These are phyloP conservation scores for Mortierella antarctica DNA, from an alignment of 192 early-diverging fungal genomes.

Conservation along the genomic window DNA sequence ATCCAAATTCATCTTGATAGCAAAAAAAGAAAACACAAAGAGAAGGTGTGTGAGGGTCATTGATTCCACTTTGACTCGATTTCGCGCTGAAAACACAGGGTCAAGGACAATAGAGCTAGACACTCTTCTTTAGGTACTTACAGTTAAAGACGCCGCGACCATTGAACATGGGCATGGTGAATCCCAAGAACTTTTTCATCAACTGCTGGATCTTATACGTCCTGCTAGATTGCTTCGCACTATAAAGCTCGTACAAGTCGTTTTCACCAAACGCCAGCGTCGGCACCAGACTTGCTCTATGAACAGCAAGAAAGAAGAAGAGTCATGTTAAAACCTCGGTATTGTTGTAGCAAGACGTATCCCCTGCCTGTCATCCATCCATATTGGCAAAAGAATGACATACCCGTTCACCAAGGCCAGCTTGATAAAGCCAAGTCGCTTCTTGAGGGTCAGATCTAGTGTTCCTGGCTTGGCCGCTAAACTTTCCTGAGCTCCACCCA, in stretches of 20 bases:
- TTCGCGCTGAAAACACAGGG: background rate
- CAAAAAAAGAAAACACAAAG: conserved; percentile 4
- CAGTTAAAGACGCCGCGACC: conserved; percentile 92
- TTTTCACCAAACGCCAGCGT: conserved; percentile 96
- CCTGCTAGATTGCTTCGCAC: conserved; percentile 73
- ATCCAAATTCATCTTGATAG: conserved; percentile 62
- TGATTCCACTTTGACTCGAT: background rate
- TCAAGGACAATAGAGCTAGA: conserved; percentile 3
- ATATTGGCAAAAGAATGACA: background rate
- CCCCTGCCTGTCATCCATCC: background rate
- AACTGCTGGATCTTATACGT: conserved; percentile 76
- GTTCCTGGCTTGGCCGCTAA: conserved; percentile 73
- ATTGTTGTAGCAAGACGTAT: background rate
- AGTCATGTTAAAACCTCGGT: background rate
- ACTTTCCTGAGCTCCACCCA: conserved; percentile 92
- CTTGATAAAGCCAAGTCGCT: conserved; percentile 90
- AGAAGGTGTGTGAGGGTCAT: background rate
- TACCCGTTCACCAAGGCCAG: conserved; percentile 84
- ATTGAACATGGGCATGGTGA: conserved; percentile 82
- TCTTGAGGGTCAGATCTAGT: conserved; percentile 78
- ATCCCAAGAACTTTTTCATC: conserved; percentile 76
- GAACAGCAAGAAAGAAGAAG: conserved; percentile 1
- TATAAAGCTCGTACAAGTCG: conserved; percentile 85
- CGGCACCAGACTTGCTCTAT: conserved; percentile 81
- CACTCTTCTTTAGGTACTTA: conserved; percentile 57